Evolutionary conservation across 2,329 filamentous ascomycete genomes (phyloP), one percentile per base, ranked within the genome.

Genomic region (Cladosporium sp.): DNA sequence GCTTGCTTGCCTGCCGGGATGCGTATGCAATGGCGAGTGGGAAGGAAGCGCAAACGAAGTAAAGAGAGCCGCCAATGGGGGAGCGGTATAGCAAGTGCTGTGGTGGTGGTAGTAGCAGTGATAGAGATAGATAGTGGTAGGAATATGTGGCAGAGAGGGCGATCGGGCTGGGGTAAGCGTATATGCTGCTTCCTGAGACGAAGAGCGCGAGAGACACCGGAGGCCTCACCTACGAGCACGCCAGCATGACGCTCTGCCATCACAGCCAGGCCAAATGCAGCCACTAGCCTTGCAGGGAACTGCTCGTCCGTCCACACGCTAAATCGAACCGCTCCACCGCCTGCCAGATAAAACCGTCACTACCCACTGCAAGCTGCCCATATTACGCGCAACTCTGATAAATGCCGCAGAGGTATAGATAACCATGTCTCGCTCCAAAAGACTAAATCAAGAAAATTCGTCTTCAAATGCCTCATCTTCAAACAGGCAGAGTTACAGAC

Each of bases 321-420:
- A 55, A 55, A 54, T 32, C 52, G 41, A 47, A 24, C 52, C 32
- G 52, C 28, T 34, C 28, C 52, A 18, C 49, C 49, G 24, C 21
- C 26, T 8, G 51, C 51, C 32, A 21, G 52, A 55, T 55, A 34
- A 21, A 30, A 55, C 28, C 52, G 52, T 18, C n/a, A 55, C n/a
- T 55, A 55, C 52, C 52, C 52, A 30, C 12, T 21, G 1, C 30
- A 30, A 30, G 28, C 30, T 10, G 18, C 14, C 26, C 26, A 34
- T 34, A 55, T 55, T 55, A 55, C 52, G 52, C 52, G 52, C 52
- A 34, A n/a, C 52, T 30, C 52, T 55, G 52, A 55, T 34, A 55
- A 55, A 55, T 55, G 8, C 52, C 52, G 52, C 52, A 55, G 3
- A 21, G 3, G 8, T 12, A n/a, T 21, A 55, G 28, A 55, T 26